Conservation (phyloP, 768 basidiomycete species). For the Termitomyces heimii region DNA sequence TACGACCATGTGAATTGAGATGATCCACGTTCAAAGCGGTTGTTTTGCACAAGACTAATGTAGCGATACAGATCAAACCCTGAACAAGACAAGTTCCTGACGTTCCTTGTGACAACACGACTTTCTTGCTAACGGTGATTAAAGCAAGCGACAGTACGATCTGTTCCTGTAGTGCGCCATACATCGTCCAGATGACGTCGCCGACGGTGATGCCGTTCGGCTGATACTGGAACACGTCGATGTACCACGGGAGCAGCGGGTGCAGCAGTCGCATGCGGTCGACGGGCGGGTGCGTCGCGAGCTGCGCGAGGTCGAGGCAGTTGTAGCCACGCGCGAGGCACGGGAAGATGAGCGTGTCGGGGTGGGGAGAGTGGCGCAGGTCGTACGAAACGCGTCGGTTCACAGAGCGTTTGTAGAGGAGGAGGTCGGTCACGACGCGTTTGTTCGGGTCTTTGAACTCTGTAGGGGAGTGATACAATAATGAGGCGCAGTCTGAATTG, state of each 20-base stretch:
- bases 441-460: not conserved
- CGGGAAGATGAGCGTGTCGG: not conserved
- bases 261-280: not conserved
- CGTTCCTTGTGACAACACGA: no score
- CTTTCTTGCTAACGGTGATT: no score
- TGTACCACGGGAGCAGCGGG: not conserved
- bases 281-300: constrained; percentile 33
- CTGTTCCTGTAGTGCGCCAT: not conserved
- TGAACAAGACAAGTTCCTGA: no score
- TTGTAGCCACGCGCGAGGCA: constrained; percentile 13
- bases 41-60: no score
- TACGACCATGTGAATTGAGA: no score
- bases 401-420: not conserved
- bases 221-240: not conserved
- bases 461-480: not conserved
- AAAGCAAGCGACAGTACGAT: no score
- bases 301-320: constrained; percentile 46
- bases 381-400: not conserved
- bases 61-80: no score
- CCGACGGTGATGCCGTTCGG: not conserved
- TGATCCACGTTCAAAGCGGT: no score
- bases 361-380: not conserved
- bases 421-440: not conserved
- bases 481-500: no score
- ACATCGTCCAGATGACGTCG: not conserved